These are phyloP conservation scores for Crithidia sp. DNA, from an alignment of 208 protist genomes.

Conservation along the genomic window DNA sequence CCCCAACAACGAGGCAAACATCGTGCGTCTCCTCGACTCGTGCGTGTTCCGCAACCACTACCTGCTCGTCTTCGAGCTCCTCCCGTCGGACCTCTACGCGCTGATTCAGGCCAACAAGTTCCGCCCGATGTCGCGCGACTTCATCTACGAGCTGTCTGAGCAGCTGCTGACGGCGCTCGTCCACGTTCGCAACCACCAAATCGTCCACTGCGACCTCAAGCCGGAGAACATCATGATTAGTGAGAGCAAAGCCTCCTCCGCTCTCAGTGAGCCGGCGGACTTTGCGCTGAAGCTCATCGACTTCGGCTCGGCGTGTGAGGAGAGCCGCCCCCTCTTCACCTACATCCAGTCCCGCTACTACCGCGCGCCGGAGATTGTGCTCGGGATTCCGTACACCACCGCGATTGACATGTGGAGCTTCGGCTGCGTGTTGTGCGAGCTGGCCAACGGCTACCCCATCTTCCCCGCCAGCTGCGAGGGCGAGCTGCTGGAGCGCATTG, in stretches of 20 bases:
- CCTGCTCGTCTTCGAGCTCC: constrained; percentile 80
- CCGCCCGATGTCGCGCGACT: constrained; percentile 68
- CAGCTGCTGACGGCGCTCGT: constrained; percentile 73
- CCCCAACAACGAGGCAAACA: constrained; percentile 59
- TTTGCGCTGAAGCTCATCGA: constrained; percentile 97
- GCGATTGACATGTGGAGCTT: constrained; percentile 95
- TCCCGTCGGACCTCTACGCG: constrained; percentile 75
- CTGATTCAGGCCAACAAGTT: constrained; percentile 76
- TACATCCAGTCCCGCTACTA: constrained; percentile 96
- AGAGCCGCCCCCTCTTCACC: constrained; percentile 91
- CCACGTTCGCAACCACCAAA: constrained; percentile 64
- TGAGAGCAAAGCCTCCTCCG: constrained; percentile 1
- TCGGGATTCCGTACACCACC: constrained; percentile 84
- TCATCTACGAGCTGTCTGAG: constrained; percentile 74
- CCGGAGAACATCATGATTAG: constrained; percentile 96
- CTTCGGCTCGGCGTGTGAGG: constrained; percentile 96
- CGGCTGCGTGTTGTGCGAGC: constrained; percentile 93
- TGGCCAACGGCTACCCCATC: constrained; percentile 92
- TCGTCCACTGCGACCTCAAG: constrained; percentile 98
- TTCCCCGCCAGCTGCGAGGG: constrained; percentile 88
- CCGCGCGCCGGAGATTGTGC: constrained; percentile 91
- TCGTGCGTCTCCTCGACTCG: constrained; percentile 70
- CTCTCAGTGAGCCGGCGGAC: constrained; percentile 16
- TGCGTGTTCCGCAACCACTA: constrained; percentile 80
- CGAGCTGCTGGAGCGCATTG: constrained; percentile 85